A percentile compares a stretch with the other conserved stretches of the same genome.
Conservation (phyloP, 805 yeast genomes). For the Blastobotrys mokoenaii region DNA sequence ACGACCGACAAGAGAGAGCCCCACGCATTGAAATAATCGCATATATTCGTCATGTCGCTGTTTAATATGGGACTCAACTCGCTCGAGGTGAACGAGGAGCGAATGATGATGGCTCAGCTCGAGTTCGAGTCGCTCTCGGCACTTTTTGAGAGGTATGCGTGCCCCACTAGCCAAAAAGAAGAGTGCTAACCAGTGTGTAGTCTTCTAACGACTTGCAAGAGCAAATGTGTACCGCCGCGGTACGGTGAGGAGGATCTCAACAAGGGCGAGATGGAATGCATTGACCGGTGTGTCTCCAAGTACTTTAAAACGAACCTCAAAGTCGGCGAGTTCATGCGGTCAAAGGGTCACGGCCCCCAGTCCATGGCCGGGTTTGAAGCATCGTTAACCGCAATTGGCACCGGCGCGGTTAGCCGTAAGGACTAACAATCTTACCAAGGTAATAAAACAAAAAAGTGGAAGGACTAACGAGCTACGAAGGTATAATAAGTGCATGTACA, state of each 20-base stretch:
- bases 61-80: conserved; percentile 24
- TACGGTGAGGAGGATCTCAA: conserved; percentile 78
- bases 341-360: conserved; percentile 11
- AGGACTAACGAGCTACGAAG: too few species aligned
- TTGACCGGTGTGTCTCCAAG: conserved; percentile 93
- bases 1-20: too few species aligned
- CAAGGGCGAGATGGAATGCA: conserved; percentile 76
- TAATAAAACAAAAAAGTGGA: too few species aligned
- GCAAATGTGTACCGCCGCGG: conserved; percentile 77
- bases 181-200: conserved; percentile 22
- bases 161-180: neutral
- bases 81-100: conserved; percentile 25
- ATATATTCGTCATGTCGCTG: conserved; percentile 25
- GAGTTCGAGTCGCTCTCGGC: conserved; percentile 26
- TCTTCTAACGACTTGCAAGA: conserved; percentile 52
- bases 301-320: conserved; percentile 62
- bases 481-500: too few species aligned
- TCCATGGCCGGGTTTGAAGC: conserved; percentile 3
- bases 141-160: conserved; percentile 23
- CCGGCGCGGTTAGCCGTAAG: too few species aligned
- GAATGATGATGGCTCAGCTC: conserved; percentile 27
- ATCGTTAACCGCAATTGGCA: too few species aligned
- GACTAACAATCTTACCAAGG: too few species aligned
- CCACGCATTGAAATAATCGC: neutral
- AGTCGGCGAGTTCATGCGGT: conserved; percentile 23